Conservation (phyloP, 257 asterid genomes). For the Solanum megistacrolobum region DNA sequence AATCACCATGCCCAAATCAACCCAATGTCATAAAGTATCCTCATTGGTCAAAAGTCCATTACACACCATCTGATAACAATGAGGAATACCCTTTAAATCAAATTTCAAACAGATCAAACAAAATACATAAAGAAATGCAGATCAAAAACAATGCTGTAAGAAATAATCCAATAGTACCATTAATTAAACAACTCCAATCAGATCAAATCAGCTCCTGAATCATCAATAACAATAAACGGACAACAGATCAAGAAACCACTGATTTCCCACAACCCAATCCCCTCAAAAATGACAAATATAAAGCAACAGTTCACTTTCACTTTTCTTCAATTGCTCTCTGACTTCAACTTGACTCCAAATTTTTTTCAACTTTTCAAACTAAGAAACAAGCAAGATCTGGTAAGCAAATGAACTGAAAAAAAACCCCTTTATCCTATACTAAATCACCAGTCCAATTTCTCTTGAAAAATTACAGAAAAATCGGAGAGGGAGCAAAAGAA, state of each 20-base stretch:
- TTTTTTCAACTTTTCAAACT: not conserved
- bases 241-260: constrained; percentile 25
- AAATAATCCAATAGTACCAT: constrained; percentile 43
- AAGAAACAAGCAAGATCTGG: not conserved
- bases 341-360: constrained; percentile 33
- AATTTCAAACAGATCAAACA: not conserved
- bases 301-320: not conserved
- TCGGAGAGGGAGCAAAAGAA: constrained; percentile 8
- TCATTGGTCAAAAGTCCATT: not conserved
- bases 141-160: not conserved
- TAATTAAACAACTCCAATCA: constrained; percentile 37
- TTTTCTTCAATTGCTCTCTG: not conserved
- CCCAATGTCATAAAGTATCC: not conserved
- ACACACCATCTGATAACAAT: not conserved
- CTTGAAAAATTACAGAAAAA: constrained; percentile 10
- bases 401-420: not conserved
- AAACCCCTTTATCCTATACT: not conserved
- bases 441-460: constrained; percentile 17
- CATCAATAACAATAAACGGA: not conserved
- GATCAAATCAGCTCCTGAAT: constrained; percentile 42
- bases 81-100: not conserved
- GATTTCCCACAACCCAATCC: constrained; percentile 10
- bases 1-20: not conserved
- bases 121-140: not conserved
- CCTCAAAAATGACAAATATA: constrained; percentile 17